Percentiles rank a stretch among this genome's conserved stretches.
These are phyloP conservation scores for Candida ipomoeae DNA, from an alignment of 805 yeast species.

Conservation along the genomic window DNA sequence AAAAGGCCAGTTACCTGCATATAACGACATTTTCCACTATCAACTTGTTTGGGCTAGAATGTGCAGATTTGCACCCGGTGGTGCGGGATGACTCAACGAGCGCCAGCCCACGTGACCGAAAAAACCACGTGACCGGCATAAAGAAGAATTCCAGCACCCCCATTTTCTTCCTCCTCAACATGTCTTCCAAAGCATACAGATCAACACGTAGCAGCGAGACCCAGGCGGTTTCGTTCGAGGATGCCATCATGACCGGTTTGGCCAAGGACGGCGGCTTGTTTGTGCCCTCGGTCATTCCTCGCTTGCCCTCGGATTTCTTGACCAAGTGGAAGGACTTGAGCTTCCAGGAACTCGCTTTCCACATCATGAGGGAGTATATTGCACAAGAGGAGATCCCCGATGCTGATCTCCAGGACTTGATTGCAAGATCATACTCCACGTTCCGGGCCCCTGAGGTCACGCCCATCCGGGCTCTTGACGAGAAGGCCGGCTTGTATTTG, in stretches of 20 bases:
- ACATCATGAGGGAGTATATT: slow-evolving; percentile 79
- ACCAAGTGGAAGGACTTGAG: slow-evolving; percentile 66
- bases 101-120: not conserved
- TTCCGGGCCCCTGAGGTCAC: slow-evolving; percentile 88
- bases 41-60: not conserved
- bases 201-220: slow-evolving; percentile 65
- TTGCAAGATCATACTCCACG: slow-evolving; percentile 77
- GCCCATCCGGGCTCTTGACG: slow-evolving; percentile 67
- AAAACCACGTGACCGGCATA: not conserved
- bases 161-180: not conserved
- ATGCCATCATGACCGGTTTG: slow-evolving; percentile 81
- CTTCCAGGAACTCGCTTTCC: slow-evolving; percentile 83
- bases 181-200: slow-evolving; percentile 45
- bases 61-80: not conserved
- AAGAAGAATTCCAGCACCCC: slow-evolving; percentile 1
- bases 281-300: slow-evolving; percentile 80
- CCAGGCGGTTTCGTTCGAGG: slow-evolving; percentile 65
- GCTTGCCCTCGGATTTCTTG: slow-evolving; percentile 52
- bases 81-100: slow-evolving; percentile 4
- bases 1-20: too few species aligned
- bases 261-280: slow-evolving; percentile 97
- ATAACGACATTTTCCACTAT: too few species aligned
- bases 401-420: slow-evolving; percentile 58
- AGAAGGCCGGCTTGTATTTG: slow-evolving; percentile 57
- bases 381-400: slow-evolving; percentile 67